Conservation (phyloP, 169 alveolate species). For the Eimeria maxima region DNA sequence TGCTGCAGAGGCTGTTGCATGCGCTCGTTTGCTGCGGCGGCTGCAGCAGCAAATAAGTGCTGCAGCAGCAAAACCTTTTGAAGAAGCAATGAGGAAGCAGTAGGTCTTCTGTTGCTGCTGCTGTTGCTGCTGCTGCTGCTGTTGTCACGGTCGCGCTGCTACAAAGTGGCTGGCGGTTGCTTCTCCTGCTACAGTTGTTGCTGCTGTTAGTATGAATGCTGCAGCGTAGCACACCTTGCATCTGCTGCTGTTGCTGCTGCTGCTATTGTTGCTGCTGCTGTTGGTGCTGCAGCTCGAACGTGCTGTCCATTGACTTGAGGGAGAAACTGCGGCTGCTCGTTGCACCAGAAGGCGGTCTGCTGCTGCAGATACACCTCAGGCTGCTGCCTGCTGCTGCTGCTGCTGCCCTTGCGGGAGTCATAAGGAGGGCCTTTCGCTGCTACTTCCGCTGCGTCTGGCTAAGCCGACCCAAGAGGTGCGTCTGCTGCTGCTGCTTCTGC, state of each 20-base stretch:
- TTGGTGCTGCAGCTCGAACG: not conserved
- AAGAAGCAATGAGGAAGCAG: not conserved
- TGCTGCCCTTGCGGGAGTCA: not conserved
- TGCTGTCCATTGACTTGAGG: not conserved
- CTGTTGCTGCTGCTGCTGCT: slow-evolving; percentile 15
- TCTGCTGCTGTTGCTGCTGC: too few relatives aligned
- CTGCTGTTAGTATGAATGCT: not conserved
- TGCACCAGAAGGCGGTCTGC: slow-evolving; percentile 1
- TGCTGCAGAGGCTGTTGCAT: slow-evolving; percentile 9
- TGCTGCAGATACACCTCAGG: too few relatives aligned
- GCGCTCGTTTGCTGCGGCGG: slow-evolving; percentile 38
- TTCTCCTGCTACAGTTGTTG: not conserved
- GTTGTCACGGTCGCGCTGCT: not conserved
- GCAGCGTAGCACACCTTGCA: too few relatives aligned
- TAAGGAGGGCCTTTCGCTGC: not conserved
- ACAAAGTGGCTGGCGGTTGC: not conserved
- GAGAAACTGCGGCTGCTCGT: not conserved
- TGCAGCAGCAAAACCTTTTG: slow-evolving; percentile 3
- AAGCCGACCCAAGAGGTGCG: not conserved
- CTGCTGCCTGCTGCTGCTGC: too few relatives aligned
- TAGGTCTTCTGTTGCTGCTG: slow-evolving; percentile 19
- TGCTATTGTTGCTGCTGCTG: not conserved
- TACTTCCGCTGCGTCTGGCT: slow-evolving; percentile 5
- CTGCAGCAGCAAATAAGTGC: slow-evolving; percentile 4
- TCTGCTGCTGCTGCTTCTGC: too few relatives aligned